These are phyloP conservation scores for Penicillium freii DNA, from an alignment of 2,329 filamentous ascomycete genomes.

Conservation along the genomic window DNA sequence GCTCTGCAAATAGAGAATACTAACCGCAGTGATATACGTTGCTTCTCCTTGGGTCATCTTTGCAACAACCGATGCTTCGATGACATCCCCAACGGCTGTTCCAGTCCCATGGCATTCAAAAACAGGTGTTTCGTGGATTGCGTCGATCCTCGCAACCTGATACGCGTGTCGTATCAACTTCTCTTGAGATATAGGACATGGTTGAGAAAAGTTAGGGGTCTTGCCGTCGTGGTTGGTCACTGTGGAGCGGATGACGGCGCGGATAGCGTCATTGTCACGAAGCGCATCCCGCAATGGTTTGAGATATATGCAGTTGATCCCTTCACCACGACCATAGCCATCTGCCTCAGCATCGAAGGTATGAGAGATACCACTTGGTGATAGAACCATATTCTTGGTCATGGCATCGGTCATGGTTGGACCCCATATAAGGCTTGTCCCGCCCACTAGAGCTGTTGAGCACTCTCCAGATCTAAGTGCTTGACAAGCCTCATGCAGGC, in stretches of 20 bases:
- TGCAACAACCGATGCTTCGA: constrained; percentile 16
- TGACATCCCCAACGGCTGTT: constrained; percentile 19
- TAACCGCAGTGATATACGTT: constrained; percentile 22
- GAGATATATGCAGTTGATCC: constrained; percentile 46
- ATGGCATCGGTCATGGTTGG: constrained; percentile 25
- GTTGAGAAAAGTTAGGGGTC: constrained; percentile 20
- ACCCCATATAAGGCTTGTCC: constrained; percentile 35
- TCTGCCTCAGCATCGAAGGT: constrained; percentile 49
- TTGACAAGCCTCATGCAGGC: constrained; percentile 28
- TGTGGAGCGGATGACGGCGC: constrained; percentile 36
- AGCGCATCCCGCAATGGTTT: constrained; percentile 49
- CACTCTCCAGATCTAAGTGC: constrained; percentile 24
- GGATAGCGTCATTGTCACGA: constrained; percentile 40
- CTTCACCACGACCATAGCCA: constrained; percentile 54
- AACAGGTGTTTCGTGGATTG: constrained; percentile 11
- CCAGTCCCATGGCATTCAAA: constrained; percentile 26
- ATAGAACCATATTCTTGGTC: constrained; percentile 34
- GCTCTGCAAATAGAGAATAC: background rate
- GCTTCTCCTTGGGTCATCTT: constrained; percentile 9
- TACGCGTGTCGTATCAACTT: constrained; percentile 2
- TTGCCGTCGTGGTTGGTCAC: constrained; percentile 32
- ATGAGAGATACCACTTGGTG: constrained; percentile 47
- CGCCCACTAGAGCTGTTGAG: constrained; percentile 34
- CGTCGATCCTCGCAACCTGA: constrained; percentile 1
- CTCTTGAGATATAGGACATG: constrained; percentile 14